Conservation (phyloP, 129 eudicot genomes). For the Helianthus annuus region HanXRQr2.0-SUNRISE NC_035447.2:125757045-125757544, state of each 20-base stretch:
- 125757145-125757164: conserved; percentile 93
- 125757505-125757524: conserved; percentile 92
- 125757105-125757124: conserved; percentile 16
- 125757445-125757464: conserved; percentile 65
- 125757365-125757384: neutral
- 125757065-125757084: too few relatives aligned
- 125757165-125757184: conserved; percentile 79
- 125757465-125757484: conserved; percentile 74
- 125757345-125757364: neutral
- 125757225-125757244: conserved; percentile 50
- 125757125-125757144: conserved; percentile 93
- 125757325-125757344: conserved; percentile 64
- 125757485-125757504: conserved; percentile 97
- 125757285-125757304: conserved; percentile 90
- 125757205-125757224: conserved; percentile 81
- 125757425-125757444: conserved; percentile 86
- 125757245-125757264: conserved; percentile 79
- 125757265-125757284: conserved; percentile 76
- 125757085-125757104: too few relatives aligned
- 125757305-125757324: conserved; percentile 88
- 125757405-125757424: conserved; percentile 87
- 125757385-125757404: neutral
- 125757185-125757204: conserved; percentile 56
- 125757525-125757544: conserved; percentile 77
- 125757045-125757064: too few relatives aligned